phyloP scores from a whole-genome alignment of 257 asterid genomes.

The Avicennia marina region DNA sequence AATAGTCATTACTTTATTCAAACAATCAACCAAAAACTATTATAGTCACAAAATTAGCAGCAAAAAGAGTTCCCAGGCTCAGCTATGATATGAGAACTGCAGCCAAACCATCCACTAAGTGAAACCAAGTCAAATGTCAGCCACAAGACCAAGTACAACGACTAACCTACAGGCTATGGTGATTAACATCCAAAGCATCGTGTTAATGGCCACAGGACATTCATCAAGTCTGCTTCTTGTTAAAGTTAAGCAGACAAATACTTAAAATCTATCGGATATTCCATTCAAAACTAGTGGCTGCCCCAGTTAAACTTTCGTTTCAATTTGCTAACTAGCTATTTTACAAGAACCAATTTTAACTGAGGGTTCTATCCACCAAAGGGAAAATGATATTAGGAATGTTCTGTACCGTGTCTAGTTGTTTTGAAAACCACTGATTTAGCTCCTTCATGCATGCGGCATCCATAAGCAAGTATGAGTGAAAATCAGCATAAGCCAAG shows the following conservation, averaged over 20 bases:
- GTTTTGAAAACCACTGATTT: slow-evolving; percentile 85
- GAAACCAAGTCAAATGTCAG: slow-evolving; percentile 3
- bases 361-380: not conserved
- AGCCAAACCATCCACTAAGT: not conserved
- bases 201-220: not conserved
- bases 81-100: not conserved
- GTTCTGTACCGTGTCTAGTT: slow-evolving; percentile 75
- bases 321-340: slow-evolving; percentile 2
- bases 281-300: slow-evolving; percentile 4
- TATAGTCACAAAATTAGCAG: not conserved
- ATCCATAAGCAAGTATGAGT: slow-evolving; percentile 72
- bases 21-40: not conserved
- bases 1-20: not conserved
- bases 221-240: not conserved
- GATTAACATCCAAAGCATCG: not conserved
- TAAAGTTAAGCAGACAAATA: slow-evolving; percentile 10
- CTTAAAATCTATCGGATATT: slow-evolving; percentile 4
- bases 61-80: not conserved
- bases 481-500: slow-evolving; percentile 86
- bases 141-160: not conserved
- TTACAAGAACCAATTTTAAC: not conserved
- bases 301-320: slow-evolving; percentile 3
- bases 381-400: not conserved
- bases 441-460: slow-evolving; percentile 85
- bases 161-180: slow-evolving; percentile 1